These are phyloP conservation scores for Ophiostoma perfectum DNA, from an alignment of 2,329 filamentous ascomycete species.

Conservation along the genomic window DNA sequence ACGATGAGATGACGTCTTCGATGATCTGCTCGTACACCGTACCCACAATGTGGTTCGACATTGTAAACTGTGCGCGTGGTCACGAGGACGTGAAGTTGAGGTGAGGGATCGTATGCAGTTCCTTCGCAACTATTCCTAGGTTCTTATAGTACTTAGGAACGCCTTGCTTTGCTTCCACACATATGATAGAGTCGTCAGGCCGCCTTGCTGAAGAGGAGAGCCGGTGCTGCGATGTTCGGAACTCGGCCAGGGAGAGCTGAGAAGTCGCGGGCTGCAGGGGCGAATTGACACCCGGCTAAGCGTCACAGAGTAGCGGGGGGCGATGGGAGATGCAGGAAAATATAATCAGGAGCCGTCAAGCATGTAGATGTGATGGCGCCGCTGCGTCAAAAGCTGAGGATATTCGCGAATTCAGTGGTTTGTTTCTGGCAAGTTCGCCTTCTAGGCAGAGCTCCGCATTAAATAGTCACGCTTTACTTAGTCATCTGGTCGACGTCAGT, in stretches of 20 bases:
- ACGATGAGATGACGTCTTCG: constrained; percentile 83
- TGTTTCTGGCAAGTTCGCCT: constrained; percentile 25
- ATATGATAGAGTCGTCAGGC: not conserved
- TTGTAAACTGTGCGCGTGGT: constrained; percentile 31
- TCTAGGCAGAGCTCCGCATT: constrained; percentile 21
- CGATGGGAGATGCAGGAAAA: not conserved
- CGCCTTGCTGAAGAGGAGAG: not conserved
- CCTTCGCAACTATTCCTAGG: not conserved
- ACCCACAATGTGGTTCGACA: constrained; percentile 62
- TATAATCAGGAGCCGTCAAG: not conserved
- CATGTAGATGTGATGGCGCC: not conserved
- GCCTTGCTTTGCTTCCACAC: not conserved
- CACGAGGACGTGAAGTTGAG: not conserved
- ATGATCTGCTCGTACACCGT: constrained; percentile 73
- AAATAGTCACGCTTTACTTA: constrained; percentile 20
- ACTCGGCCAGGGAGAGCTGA: not conserved
- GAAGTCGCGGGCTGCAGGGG: not conserved
- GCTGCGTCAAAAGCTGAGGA: not conserved
- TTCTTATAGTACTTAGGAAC: not conserved
- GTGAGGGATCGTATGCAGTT: not conserved
- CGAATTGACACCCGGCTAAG: not conserved
- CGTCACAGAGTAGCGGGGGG: not conserved
- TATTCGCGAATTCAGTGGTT: constrained; percentile 16
- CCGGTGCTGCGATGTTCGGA: not conserved
- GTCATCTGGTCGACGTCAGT: not conserved